Evolutionary conservation across 2,329 filamentous ascomycete species (phyloP).

Genomic region (Fusarium torreyae): DNA sequence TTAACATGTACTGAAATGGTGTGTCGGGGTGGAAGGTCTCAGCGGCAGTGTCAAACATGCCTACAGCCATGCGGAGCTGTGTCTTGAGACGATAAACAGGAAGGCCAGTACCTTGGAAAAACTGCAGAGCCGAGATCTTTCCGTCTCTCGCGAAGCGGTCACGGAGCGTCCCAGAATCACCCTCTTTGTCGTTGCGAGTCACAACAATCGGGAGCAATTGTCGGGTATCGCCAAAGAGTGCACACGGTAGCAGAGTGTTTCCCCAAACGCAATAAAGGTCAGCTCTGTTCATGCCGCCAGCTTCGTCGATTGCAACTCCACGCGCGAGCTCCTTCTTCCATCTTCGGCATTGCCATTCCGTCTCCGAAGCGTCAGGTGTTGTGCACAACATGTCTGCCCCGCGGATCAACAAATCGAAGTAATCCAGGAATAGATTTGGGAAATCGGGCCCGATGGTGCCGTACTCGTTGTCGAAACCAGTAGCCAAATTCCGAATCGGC

Average conservation of each 20-base stretch:
- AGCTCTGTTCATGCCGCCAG: conserved; percentile 34
- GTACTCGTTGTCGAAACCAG: too few species aligned
- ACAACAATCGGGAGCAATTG: conserved; percentile 31
- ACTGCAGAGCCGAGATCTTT: conserved; percentile 14
- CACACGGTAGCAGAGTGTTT: conserved; percentile 41
- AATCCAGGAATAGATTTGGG: too few species aligned
- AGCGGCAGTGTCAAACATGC: conserved; percentile 33
- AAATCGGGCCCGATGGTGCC: too few species aligned
- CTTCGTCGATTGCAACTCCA: conserved; percentile 44
- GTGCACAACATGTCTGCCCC: conserved; percentile 27
- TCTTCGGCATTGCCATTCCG: neutral
- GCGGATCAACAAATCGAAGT: neutral
- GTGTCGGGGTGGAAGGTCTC: neutral
- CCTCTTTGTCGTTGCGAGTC: neutral
- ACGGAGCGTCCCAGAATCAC: neutral
- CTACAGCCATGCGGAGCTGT: conserved; percentile 44
- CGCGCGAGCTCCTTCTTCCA: neutral
- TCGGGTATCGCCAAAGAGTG: conserved; percentile 38
- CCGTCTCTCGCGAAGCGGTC: conserved; percentile 29
- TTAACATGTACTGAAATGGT: accelerated
- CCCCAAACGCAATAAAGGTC: conserved; percentile 45
- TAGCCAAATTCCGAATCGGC: too few species aligned
- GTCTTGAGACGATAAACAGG: conserved; percentile 35
- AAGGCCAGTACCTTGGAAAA: conserved; percentile 7
- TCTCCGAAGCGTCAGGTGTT: conserved; percentile 5